Base-by-base conservation (phyloP, 225 moss, liverwort and hornwort genomes). In the Climacium dendroides region DNA sequence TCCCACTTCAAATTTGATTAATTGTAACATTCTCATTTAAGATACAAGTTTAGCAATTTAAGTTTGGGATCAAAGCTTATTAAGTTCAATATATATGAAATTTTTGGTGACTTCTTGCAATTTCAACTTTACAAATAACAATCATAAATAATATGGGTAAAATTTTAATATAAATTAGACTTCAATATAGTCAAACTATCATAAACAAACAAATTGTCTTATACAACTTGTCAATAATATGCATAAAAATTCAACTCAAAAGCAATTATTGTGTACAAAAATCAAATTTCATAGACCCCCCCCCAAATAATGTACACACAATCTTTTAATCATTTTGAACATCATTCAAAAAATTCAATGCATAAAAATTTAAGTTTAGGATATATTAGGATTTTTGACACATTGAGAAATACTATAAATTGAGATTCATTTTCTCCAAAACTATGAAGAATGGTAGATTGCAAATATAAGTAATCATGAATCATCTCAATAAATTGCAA, bases 401-500 rank as follows among this genome's bases (percentile, higher is more conserved):
- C 10, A 55, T 16, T n/a, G 1, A 10, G 25, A 37, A 55, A 25
- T 0, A 25, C 10, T 10, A 54, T 57, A 57, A 57, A 57, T 10
- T 10, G 15, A n/a, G 23, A 77, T 1, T 54, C 3, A 15, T n/a
- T n/a, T 52, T 10, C 12, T n/a, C 35, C 15, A 54, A 35, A 24
- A 25, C 4, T 10, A 2, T 25, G 2, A n/a, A 53, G 10, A 54
- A 15, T n/a, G 25, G n/a, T 25, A 15, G 10, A 54, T 77, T 77
- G 16, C 10, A 77, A 54, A n/a, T n/a, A 24, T 34, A 14, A 52
- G 2, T 52, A 52, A 24, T 54, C n/a, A n/a, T n/a, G n/a, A n/a
- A n/a, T n/a, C 3, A 53, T 75, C 7, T 0, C 2, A 0, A 53
- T 53, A 2, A 2, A 53, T 24, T 1, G 1, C 9, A 22, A 23